Conservation (phyloP, 1,284 basidiomycete species). For the Pterula multifida region DNA sequence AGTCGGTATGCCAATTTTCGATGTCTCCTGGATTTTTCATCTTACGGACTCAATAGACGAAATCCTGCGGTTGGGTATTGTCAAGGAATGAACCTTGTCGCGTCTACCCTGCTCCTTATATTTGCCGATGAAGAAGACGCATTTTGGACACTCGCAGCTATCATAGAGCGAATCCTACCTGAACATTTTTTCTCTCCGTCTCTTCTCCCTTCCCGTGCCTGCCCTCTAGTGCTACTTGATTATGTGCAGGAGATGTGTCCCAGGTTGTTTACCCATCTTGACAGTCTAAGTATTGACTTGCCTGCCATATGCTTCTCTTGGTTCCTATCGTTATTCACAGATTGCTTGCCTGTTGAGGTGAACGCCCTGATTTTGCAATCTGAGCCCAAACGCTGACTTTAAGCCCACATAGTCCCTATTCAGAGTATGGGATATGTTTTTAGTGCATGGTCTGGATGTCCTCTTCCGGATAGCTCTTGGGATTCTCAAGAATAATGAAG, state of each 20-base stretch:
- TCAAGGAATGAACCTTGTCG: constrained; percentile 92
- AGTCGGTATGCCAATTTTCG: constrained; percentile 51
- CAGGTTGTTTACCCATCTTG: constrained; percentile 65
- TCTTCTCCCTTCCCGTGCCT: constrained; percentile 82
- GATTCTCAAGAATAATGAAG: constrained; percentile 76
- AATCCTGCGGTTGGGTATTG: constrained; percentile 83
- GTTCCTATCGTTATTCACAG: constrained; percentile 95
- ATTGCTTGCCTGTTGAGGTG: constrained; percentile 92
- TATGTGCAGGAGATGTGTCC: constrained; percentile 75
- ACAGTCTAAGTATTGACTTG: constrained; percentile 77
- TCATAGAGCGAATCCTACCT: constrained; percentile 79
- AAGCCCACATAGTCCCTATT: constrained; percentile 86
- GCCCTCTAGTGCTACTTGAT: constrained; percentile 84
- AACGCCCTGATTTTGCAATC: constrained; percentile 17
- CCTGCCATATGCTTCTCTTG: constrained; percentile 95
- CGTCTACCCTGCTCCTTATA: constrained; percentile 86
- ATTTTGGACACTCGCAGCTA: constrained; percentile 89
- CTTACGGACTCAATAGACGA: constrained; percentile 32
- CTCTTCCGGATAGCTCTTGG: constrained; percentile 86
- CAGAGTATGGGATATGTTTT: constrained; percentile 90
- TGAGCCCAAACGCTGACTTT: no score
- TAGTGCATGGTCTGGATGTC: constrained; percentile 87
- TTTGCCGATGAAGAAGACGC: constrained; percentile 94
- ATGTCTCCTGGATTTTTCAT: constrained; percentile 2
- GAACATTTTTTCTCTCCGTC: constrained; percentile 78